Base-by-base conservation (phyloP, 345 rosid species). In the Turnera subulata region DNA sequence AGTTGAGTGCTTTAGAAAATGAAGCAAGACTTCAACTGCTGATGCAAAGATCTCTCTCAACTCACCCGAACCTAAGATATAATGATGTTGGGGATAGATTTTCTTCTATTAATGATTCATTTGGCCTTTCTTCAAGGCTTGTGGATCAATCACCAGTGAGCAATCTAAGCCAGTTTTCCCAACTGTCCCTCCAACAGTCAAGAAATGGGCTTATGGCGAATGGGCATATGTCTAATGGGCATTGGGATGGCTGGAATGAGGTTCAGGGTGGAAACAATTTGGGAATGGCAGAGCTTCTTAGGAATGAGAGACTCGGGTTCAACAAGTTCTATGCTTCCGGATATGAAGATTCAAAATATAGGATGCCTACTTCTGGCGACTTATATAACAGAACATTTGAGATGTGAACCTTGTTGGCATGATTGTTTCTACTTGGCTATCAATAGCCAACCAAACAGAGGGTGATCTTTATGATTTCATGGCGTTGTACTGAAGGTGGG, bases 221-320 rank as follows among this genome's bases (percentile, higher is more conserved):
- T 71, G 89, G 94, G 35, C 85, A 59, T 45, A n/a, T 62, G 61
- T 73, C 87, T 25, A 89, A 81, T 71, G 89, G 94, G 35, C 85
- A 59, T 45, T 89, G 91, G 93, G 84, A 82, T 76, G 84, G 87
- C 11, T 81, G 81, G 87, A 85, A 70, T 67, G 94, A 84, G 59
- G 69, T 82, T 43, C 92, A 79, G 51, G 73, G 76, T 75, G 88
- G 68, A 74, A 83, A 79, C 55, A 65, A 61, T 64, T 50, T 84
- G 46, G 75, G 77, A 39, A 72, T 87, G 76, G 76, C 87, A 1
- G 94, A 85, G 71, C 79, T 85, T 43, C 78, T 85, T 50, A 74
- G 87, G 71, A 89, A 81, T 57, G 89, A 87, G 58, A 85, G 83
- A 61, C 74, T 81, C 61, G 82, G 78, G 48, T 73, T 70, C 20